Base-by-base conservation (phyloP, 176 grass and related monocot genomes). In the Tillandsia fasciculata region DNA sequence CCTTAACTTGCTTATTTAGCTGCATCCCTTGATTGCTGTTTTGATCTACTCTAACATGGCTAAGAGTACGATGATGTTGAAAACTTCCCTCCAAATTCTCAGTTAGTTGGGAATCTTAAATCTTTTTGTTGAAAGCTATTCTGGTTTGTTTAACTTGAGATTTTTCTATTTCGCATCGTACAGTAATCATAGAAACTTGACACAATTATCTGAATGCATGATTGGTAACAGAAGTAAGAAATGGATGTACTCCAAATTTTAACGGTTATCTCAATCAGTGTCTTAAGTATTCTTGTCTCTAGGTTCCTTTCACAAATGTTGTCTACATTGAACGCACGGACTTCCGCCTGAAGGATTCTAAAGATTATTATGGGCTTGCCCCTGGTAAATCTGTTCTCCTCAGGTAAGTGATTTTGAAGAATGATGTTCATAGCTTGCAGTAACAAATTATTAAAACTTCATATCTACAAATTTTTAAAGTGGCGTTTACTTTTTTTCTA, bases 291-390 rank as follows among this genome's bases (percentile, higher is more conserved):
- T 12, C 61, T 33, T 42, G 33, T 12, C 14, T 54, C 12, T 53
- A 77, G 74, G 74, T 77, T 69, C 74, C 74, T 26, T 77, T 77
- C 66, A 69, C 74, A 26, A 77, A 68, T 69, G 33, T 69, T 61
- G 53, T 77, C 26, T 77, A 77, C 64, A 97, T 97, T 72, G 94
- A 97, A 76, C 83, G 74, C 72, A 77, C 94, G 67, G 94, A 97
- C 87, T 97, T 97, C 74, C 86, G 94, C 53, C 53, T 92, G 0
- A 90, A 97, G 76, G 94, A 97, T 68, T 97, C 89, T 0, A 97
- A 97, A 83, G 89, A 97, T 76, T 97, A 87, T 72, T 97, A 92
- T 64, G 94, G 94, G n/a, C 72, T 97, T 64, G 89, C 94, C 48
- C 94, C 94, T 71, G 89, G 86, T 57, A 97, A 97, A 97, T 79